These are phyloP conservation scores for Amanita molliuscula DNA, from an alignment of 768 basidiomycete genomes.

Conservation along the genomic window DNA sequence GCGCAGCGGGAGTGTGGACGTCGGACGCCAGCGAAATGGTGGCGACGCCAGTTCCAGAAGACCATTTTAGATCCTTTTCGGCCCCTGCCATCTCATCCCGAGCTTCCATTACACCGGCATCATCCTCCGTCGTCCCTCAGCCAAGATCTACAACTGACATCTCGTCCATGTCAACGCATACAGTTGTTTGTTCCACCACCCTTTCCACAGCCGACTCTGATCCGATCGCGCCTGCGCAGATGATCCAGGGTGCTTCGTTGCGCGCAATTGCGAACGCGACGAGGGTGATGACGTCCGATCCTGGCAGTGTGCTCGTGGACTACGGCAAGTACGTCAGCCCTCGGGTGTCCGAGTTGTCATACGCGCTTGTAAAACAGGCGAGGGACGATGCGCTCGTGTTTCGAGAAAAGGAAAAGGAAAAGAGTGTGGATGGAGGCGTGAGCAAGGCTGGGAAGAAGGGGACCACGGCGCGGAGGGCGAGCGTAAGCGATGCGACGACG, in stretches of 20 bases:
- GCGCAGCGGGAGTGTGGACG: neutral
- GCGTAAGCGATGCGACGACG: constrained; percentile 1
- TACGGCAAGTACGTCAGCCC: constrained; percentile 53
- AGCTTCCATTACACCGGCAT: no score
- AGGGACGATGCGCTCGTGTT: constrained; percentile 51
- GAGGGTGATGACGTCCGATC: constrained; percentile 77
- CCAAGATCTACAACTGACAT: neutral
- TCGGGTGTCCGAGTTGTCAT: constrained; percentile 53
- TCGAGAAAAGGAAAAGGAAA: constrained; percentile 36
- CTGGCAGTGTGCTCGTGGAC: constrained; percentile 64
- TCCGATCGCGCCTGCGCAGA: constrained; percentile 27
- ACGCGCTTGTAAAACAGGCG: constrained; percentile 57
- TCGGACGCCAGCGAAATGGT: neutral
- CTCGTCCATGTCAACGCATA: constrained; percentile 16
- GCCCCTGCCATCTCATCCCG: neutral
- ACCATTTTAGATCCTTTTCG: neutral
- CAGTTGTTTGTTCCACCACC: constrained; percentile 24
- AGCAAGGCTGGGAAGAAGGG: neutral
- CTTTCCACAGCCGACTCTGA: constrained; percentile 24
- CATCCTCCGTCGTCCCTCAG: neutral
- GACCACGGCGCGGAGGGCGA: neutral
- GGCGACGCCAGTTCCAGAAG: neutral
- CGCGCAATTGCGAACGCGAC: constrained; percentile 76
- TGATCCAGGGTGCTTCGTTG: constrained; percentile 52
- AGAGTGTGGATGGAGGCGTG: neutral